phyloP scores from a whole-genome alignment of 257 asterid species.

The Coffea eugenioides region DNA sequence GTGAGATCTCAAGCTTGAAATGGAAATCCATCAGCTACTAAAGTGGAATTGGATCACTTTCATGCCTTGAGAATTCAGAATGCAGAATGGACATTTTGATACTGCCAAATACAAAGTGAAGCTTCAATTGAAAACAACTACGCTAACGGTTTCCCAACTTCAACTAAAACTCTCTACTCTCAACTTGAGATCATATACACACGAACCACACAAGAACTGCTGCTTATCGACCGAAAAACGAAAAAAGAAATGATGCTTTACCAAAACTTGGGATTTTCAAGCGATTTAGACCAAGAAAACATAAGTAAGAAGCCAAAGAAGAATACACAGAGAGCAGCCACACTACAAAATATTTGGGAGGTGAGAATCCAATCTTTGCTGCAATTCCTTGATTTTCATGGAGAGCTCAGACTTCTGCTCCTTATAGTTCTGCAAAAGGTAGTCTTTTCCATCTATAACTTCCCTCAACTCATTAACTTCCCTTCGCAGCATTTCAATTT shows the following conservation, averaged over 20 bases:
- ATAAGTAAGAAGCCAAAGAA: conserved; percentile 32
- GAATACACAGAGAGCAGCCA: conserved; percentile 45
- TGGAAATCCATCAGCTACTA: background rate
- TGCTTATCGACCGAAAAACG: background rate
- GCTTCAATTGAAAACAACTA: background rate
- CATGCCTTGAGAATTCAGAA: background rate
- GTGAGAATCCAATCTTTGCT: conserved; percentile 79
- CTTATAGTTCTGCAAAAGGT: conserved; percentile 78
- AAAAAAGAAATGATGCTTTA: conserved; percentile 11
- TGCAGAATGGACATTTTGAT: background rate
- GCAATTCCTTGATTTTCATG: conserved; percentile 69
- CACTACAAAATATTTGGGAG: conserved; percentile 76
- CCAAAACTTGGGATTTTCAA: conserved; percentile 40
- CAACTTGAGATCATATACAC: conserved; percentile 15
- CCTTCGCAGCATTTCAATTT: conserved; percentile 63
- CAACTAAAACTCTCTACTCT: background rate
- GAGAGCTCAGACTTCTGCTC: conserved; percentile 85
- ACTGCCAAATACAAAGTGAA: background rate
- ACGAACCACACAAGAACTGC: background rate
- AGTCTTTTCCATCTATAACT: conserved; percentile 78
- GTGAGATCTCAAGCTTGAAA: background rate
- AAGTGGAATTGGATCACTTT: background rate
- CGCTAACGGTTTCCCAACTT: background rate
- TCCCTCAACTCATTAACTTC: conserved; percentile 80
- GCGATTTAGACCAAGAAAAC: conserved; percentile 16